Percentiles rank a stretch among this genome's conserved stretches.
Conservation (phyloP, 768 basidiomycete species). For the Suillus alpinus region DNA sequence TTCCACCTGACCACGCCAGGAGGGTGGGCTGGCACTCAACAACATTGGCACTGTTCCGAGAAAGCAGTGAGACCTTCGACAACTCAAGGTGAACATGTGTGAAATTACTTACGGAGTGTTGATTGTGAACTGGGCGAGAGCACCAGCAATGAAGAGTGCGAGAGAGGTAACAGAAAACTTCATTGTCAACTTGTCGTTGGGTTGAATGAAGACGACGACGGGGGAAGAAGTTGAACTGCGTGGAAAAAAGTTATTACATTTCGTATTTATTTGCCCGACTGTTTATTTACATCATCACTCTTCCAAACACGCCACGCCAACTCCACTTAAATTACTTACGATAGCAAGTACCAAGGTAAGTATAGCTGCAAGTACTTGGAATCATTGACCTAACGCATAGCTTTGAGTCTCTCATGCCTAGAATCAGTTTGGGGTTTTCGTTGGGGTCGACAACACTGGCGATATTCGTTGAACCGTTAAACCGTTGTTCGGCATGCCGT, state of each 20-base stretch:
- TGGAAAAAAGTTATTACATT: conserved; percentile 15
- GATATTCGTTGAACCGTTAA: too few relatives aligned
- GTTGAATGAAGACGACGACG: conserved; percentile 11
- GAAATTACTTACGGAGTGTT: conserved; percentile 67
- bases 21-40: conserved; percentile 58
- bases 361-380: background rate
- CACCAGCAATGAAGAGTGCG: conserved; percentile 40
- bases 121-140: conserved; percentile 49
- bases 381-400: background rate
- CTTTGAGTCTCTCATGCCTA: background rate
- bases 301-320: conserved; percentile 6
- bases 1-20: conserved; percentile 57
- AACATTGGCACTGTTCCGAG: conserved; percentile 38
- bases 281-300: conserved; percentile 10
- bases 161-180: conserved; percentile 39
- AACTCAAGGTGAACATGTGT: background rate
- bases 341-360: conserved; percentile 5
- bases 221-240: conserved; percentile 27
- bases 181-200: conserved; percentile 38
- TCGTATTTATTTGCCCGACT: conserved; percentile 31
- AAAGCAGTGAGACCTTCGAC: conserved; percentile 5
- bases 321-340: background rate
- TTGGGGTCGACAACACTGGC: too few relatives aligned
- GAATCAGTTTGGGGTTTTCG: background rate
- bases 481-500: background rate